Base-by-base conservation (phyloP, 2,329 filamentous ascomycete species). In the Alternaria brassicae region DNA sequence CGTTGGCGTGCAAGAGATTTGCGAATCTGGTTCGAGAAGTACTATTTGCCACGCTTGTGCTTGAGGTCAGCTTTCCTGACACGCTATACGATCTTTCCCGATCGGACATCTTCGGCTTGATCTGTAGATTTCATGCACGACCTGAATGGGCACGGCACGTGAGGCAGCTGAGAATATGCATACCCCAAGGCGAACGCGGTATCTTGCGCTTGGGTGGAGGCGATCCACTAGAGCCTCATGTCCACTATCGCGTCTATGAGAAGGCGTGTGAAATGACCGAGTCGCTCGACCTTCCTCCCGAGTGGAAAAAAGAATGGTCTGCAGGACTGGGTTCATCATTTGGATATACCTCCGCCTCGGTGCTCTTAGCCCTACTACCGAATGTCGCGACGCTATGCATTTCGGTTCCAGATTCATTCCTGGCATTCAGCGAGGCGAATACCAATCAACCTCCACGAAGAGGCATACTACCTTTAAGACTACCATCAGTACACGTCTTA, bases 1-100 rank as follows among this genome's bases (percentile, higher is more conserved):
- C 65, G n/a, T 57, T 65, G n/a, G 60, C 62, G 10, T 65, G 51
- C 34, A 58, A 53, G 23, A 32, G 58, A 28, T 65, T 67, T 21
- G 40, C 53, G 4, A 27, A 49, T 17, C 12, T 67, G n/a, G 41
- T 55, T 36, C 56, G 45, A 37, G 61, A 65, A 36, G 37, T 48
- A 6, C 37, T 59, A 4, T 27, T 63, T 5, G 40, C 44, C 30
- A 48, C 56, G 4, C 55, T 57, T 23, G 45, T 66, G 5, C 28
- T 67, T 10, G 45, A 50, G 32, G 21, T 36, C 12, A 12, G n/a
- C 12, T 17, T 25, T 21, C 34, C 28, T 15, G 17, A 13, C 13
- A 23, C 30, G 7, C 21, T 27, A 25, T 7, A 15, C 10, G 40
- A 25, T 13, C 17, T 27, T 21, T n/a, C 19, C 9, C n/a, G 17